These are phyloP conservation scores for Lithocarpus polystachyus DNA, from an alignment of 306 rosid genomes.

Conservation along the genomic window DNA sequence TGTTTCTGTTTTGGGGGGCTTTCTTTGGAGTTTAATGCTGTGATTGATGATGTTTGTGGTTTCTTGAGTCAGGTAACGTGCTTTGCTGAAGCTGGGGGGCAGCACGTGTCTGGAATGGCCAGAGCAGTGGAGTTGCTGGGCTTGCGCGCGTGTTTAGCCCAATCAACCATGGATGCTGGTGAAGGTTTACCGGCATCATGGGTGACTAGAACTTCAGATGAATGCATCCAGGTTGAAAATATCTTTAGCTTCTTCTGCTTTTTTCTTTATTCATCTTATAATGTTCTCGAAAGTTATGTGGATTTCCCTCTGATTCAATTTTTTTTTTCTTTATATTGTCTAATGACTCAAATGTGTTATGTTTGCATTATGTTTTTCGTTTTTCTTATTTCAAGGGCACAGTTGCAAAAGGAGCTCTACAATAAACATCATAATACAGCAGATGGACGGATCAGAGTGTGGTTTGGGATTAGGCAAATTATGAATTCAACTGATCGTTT, in stretches of 20 bases:
- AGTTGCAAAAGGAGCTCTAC: slow-evolving; percentile 74
- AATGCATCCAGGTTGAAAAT: slow-evolving; percentile 57
- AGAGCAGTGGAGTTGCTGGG: slow-evolving; percentile 66
- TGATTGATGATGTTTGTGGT: not conserved
- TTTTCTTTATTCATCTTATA: not conserved
- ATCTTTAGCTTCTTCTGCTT: not conserved
- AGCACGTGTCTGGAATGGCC: slow-evolving; percentile 75
- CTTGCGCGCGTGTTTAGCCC: slow-evolving; percentile 72
- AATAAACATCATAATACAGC: slow-evolving; percentile 66
- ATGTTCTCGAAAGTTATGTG: not conserved
- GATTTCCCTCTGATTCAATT: not conserved
- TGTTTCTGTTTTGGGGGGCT: not conserved
- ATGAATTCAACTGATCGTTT: slow-evolving; percentile 74
- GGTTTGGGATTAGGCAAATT: slow-evolving; percentile 88
- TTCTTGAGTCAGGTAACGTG: slow-evolving; percentile 60
- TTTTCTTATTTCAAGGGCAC: not conserved
- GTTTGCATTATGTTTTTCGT: not conserved
- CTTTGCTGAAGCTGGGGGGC: slow-evolving; percentile 97
- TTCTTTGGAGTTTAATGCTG: not conserved
- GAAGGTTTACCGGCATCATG: slow-evolving; percentile 67
- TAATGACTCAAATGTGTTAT: not conserved
- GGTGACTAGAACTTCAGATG: slow-evolving; percentile 55
- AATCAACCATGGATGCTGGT: slow-evolving; percentile 82
- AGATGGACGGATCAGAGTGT: slow-evolving; percentile 77
- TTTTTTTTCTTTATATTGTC: not conserved